phyloP scores from a whole-genome alignment of 108 stramenopile genomes.

The Stephanodiscus triporus region DNA sequence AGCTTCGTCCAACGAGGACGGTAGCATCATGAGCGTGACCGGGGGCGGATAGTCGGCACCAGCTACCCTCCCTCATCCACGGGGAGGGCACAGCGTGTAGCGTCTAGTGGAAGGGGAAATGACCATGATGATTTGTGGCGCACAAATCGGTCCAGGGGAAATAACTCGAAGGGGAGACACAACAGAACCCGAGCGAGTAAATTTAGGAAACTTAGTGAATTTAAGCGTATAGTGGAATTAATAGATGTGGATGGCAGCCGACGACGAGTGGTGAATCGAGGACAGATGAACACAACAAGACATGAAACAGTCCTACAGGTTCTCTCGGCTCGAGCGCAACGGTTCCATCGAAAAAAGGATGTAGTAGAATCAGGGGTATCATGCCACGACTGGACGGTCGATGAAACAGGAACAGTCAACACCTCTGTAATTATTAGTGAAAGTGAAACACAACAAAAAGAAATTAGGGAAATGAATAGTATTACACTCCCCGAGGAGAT shows the following conservation, averaged over 20 bases:
- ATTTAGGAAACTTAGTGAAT: not conserved
- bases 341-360: not conserved
- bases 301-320: not conserved
- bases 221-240: not conserved
- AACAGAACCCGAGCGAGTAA: not conserved
- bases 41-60: slow-evolving; percentile 7
- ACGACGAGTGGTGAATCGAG: not conserved
- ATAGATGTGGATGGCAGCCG: not conserved
- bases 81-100: slow-evolving; percentile 5
- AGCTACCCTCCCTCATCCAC: not conserved
- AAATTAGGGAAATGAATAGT: not conserved
- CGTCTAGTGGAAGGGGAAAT: not conserved
- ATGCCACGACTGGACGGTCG: not conserved
- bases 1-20: not conserved
- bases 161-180: not conserved
- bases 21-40: not conserved
- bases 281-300: not conserved
- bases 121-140: not conserved
- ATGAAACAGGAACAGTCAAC: slow-evolving; percentile 1
- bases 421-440: not conserved
- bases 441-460: not conserved
- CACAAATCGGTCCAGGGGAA: not conserved
- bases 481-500: not conserved
- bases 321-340: not conserved
- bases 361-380: not conserved